Percentiles rank a stretch among this genome's conserved stretches.
Conservation (phyloP, 768 basidiomycete species). For the Tricholoma furcatifolium region DNA sequence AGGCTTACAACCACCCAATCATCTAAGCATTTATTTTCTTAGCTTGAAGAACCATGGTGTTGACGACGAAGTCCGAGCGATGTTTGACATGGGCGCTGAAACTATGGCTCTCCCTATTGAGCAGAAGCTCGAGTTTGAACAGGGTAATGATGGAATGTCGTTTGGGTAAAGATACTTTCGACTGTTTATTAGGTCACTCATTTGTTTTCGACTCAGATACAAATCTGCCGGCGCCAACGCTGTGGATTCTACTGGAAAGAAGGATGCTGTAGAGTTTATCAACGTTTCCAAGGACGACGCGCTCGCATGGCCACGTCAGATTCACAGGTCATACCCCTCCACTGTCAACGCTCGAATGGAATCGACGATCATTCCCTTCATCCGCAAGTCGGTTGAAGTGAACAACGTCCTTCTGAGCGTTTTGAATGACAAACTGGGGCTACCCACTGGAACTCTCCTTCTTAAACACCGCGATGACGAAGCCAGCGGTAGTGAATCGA, state of each 20-base stretch:
- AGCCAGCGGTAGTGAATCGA: conserved; percentile 54
- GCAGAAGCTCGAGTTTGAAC: conserved; percentile 59
- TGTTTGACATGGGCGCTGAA: conserved; percentile 57
- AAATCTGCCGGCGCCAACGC: conserved; percentile 65
- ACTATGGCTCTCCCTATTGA: conserved; percentile 52
- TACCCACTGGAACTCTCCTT: conserved; percentile 48
- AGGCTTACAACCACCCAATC: not conserved
- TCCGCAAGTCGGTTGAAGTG: conserved; percentile 54
- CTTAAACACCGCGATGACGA: conserved; percentile 42
- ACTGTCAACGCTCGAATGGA: conserved; percentile 50
- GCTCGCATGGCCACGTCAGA: conserved; percentile 52
- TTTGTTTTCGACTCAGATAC: conserved; percentile 36
- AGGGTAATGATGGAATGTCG: conserved; percentile 45
- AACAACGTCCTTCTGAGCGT: conserved; percentile 50
- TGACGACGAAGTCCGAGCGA: conserved; percentile 42
- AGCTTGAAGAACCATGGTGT: conserved; percentile 59
- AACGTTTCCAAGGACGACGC: conserved; percentile 72
- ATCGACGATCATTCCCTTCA: conserved; percentile 48
- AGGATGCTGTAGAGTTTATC: conserved; percentile 61
- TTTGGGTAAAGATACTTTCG: conserved; percentile 32
- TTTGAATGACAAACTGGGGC: conserved; percentile 54
- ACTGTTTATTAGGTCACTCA: not conserved
- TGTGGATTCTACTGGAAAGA: conserved; percentile 55
- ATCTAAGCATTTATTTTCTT: not conserved
- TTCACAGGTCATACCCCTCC: conserved; percentile 55